Evolutionary conservation across 352 stramenopile genomes (phyloP), one percentile per base, ranked within the genome.

Genomic region (Globisporangium parvum): DNA sequence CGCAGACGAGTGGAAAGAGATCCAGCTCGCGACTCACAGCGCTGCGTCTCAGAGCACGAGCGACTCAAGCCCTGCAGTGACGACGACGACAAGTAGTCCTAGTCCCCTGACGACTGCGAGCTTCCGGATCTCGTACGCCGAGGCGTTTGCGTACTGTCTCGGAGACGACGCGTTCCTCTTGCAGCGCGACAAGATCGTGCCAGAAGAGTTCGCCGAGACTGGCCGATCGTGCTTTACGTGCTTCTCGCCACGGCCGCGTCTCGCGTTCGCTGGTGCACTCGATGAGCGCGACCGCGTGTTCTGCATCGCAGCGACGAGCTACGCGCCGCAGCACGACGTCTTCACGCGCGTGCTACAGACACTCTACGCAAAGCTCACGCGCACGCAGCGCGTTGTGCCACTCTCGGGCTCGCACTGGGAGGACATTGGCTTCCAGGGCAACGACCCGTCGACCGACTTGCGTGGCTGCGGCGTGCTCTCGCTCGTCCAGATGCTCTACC

Each of bases 371-470:
- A 77, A 72, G 23, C 55, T 92, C 23, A 67, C 61, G 9, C 67
- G 62, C 48, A 71, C 21, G 0, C 26, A 54, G 12, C 57, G 60
- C 12, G 70, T 83, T 14, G 69, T 84, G 31, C 55, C 70, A 18
- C 70, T 88, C 11, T 77, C 77, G 3, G 85, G 85, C 17, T 57
- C 61, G 15, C 85, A 96, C 59, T 96, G 88, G 89, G 87, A 96
- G 60, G 67, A 73, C 10, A 81, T 97, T 31, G 89, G 89, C 17
- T 97, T 97, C 56, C 89, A 96, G 58, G 89, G 88, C 24, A 77
- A 51, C 8, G 88, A 97, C 55, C 89, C 89, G 6, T 75, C 87
- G 1, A 97, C 87, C 1, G 89, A 97, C 57, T 66, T 97, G 23
- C 81, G 88, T 26, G 83, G 81, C 20, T 91, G 85, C 35, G 85